Percentiles rank a stretch among this genome's conserved stretches.
Conservation (phyloP, 2,329 filamentous ascomycete species). For the Aspergillus ibericus region DNA sequence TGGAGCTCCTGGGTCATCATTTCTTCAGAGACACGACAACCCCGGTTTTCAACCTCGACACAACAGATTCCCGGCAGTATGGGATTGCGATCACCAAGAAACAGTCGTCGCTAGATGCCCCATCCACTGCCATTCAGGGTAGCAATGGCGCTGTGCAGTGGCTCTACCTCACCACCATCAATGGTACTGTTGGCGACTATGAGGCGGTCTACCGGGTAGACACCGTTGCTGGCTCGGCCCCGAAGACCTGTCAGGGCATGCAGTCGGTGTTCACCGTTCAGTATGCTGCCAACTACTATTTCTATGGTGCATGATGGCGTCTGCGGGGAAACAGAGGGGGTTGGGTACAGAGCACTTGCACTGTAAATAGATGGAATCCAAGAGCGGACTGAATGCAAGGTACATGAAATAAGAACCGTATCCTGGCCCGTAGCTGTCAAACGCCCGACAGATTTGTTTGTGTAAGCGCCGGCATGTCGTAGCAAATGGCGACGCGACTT, state of each 20-base stretch:
- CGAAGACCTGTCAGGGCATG: conserved; percentile 69
- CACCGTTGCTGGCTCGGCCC: conserved; percentile 78
- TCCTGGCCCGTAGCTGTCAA: neutral
- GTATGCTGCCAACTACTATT: conserved; percentile 82
- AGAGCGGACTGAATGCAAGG: neutral
- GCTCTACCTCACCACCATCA: conserved; percentile 65
- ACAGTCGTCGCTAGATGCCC: conserved; percentile 62
- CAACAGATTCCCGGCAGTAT: conserved; percentile 43
- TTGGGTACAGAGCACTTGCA: conserved; percentile 2
- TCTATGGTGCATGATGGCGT: conserved; percentile 39
- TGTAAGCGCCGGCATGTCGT: conserved; percentile 2
- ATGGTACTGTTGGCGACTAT: conserved; percentile 61
- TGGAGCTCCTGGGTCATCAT: conserved; percentile 72
- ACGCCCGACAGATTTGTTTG: neutral
- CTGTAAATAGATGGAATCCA: neutral
- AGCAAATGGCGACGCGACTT: neutral
- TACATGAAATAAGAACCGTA: neutral
- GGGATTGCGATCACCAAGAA: conserved; percentile 66
- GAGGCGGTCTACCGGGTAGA: conserved; percentile 79
- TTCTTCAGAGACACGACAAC: conserved; percentile 69
- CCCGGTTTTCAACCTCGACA: conserved; percentile 78
- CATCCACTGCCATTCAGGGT: conserved; percentile 60
- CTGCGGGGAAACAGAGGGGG: neutral
- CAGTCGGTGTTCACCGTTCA: conserved; percentile 67
- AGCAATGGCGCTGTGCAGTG: conserved; percentile 71